These are phyloP conservation scores for Vitis hybrid DNA, from an alignment of 177 flowering plant species.

Conservation along the genomic window DNA sequence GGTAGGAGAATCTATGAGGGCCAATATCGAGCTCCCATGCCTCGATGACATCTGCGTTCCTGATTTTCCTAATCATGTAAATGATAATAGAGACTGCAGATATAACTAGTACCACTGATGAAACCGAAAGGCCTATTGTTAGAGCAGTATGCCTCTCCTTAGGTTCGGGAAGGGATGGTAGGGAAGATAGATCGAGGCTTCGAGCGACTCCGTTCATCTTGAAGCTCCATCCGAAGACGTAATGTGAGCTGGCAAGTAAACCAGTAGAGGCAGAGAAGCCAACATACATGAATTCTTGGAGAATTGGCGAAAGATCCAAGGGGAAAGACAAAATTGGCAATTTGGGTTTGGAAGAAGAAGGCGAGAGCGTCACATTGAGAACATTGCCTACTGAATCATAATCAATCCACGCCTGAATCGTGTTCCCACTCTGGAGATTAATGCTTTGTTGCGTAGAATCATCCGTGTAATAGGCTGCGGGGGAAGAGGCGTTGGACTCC, in stretches of 20 bases:
- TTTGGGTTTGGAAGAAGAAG: slow-evolving; percentile 45
- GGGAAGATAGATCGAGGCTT: slow-evolving; percentile 38
- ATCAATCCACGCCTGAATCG: slow-evolving; percentile 66
- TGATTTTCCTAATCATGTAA: slow-evolving; percentile 26
- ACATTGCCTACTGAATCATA: slow-evolving; percentile 44
- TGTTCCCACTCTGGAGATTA: slow-evolving; percentile 45
- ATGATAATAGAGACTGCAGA: slow-evolving; percentile 13
- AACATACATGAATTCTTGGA: slow-evolving; percentile 49
- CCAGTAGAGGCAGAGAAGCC: slow-evolving; percentile 77
- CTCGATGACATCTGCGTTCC: slow-evolving; percentile 50
- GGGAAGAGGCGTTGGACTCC: slow-evolving; percentile 35
- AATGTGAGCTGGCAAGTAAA: slow-evolving; percentile 60
- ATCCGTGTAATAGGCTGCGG: slow-evolving; percentile 30
- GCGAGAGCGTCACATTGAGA: slow-evolving; percentile 53
- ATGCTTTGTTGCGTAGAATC: slow-evolving; percentile 20
- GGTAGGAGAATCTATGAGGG: slow-evolving; percentile 55
- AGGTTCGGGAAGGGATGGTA: slow-evolving; percentile 45
- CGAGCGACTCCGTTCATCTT: slow-evolving; percentile 38
- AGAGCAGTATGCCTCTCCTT: slow-evolving; percentile 24
- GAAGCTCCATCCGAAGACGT: slow-evolving; percentile 65
- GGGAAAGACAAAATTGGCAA: slow-evolving; percentile 38
- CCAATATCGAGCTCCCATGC: slow-evolving; percentile 63
- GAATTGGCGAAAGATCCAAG: slow-evolving; percentile 49
- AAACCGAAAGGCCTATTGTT: slow-evolving; percentile 27
- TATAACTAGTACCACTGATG: slow-evolving; percentile 19